phyloP scores from a whole-genome alignment of 1,139 yeast genomes.

The Kazachstania sp. region DNA sequence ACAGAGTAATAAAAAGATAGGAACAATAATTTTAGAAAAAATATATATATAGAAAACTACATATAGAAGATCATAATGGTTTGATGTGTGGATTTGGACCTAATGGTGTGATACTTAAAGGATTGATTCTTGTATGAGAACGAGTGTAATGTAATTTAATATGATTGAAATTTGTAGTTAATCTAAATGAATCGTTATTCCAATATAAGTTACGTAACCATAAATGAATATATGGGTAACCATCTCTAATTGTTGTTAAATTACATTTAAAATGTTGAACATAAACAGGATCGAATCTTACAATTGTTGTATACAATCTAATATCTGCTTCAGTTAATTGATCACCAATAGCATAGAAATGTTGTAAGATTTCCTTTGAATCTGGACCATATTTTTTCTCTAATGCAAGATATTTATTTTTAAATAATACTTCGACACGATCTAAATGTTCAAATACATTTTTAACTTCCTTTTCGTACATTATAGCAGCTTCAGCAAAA shows the following conservation, averaged over 20 bases:
- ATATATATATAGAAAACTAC: neutral
- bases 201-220: constrained; percentile 84
- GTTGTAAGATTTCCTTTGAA: constrained; percentile 16
- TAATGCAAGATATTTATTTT: constrained; percentile 37
- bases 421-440: constrained; percentile 59
- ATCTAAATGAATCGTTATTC: constrained; percentile 67
- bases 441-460: constrained; percentile 65
- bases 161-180: constrained; percentile 80
- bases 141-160: constrained; percentile 80
- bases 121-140: constrained; percentile 74
- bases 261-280: constrained; percentile 95
- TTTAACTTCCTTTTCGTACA: constrained; percentile 64
- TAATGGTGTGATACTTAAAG: constrained; percentile 71
- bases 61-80: constrained; percentile 2
- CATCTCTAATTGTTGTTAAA: constrained; percentile 67
- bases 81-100: constrained; percentile 69
- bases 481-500: constrained; percentile 76
- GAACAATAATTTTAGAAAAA: neutral
- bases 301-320: constrained; percentile 71
- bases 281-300: constrained; percentile 85
- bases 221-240: constrained; percentile 67
- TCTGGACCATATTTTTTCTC: constrained; percentile 22
- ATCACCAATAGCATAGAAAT: constrained; percentile 44
- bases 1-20: neutral
- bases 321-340: constrained; percentile 83